phyloP scores from a whole-genome alignment of 495 filamentous ascomycete species.

The Xylaria venustula region DNA sequence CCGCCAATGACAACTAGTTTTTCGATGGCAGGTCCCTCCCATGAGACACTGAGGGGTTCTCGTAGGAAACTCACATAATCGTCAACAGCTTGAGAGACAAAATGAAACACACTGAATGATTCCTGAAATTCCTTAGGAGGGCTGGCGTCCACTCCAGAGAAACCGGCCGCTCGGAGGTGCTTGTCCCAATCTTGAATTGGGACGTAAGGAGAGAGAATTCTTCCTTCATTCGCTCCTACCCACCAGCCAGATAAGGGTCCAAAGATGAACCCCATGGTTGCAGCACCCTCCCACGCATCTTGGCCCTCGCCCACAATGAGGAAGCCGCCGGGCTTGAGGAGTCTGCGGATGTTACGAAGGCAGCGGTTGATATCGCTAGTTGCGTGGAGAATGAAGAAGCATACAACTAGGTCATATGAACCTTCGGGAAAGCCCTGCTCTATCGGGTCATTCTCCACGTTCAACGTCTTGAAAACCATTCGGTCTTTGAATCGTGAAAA shows the following conservation, averaged over 20 bases:
- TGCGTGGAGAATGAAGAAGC: constrained; percentile 38
- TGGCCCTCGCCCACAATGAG: constrained; percentile 24
- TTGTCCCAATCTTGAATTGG: constrained; percentile 37
- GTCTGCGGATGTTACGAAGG: constrained; percentile 20
- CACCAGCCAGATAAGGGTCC: constrained; percentile 49
- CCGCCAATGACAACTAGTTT: constrained; percentile 5
- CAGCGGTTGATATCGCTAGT: constrained; percentile 21
- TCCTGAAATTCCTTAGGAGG: background rate
- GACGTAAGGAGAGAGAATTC: constrained; percentile 32
- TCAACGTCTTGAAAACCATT: constrained; percentile 34
- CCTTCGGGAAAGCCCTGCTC: constrained; percentile 38
- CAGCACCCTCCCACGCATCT: constrained; percentile 14
- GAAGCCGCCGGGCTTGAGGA: constrained; percentile 29
- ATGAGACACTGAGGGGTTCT: background rate
- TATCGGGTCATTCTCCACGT: constrained; percentile 40
- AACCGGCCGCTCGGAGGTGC: constrained; percentile 32
- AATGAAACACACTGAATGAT: constrained; percentile 24
- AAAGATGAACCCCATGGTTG: constrained; percentile 28
- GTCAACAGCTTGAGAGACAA: constrained; percentile 44
- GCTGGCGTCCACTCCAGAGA: constrained; percentile 44
- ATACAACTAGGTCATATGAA: constrained; percentile 45
- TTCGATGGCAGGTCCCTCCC: background rate
- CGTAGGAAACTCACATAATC: constrained; percentile 8
- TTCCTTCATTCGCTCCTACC: constrained; percentile 38
- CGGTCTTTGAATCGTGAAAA: constrained; percentile 24